phyloP scores from a whole-genome alignment of 208 protist genomes.

The Acanthamoeba rhysodes region DNA sequence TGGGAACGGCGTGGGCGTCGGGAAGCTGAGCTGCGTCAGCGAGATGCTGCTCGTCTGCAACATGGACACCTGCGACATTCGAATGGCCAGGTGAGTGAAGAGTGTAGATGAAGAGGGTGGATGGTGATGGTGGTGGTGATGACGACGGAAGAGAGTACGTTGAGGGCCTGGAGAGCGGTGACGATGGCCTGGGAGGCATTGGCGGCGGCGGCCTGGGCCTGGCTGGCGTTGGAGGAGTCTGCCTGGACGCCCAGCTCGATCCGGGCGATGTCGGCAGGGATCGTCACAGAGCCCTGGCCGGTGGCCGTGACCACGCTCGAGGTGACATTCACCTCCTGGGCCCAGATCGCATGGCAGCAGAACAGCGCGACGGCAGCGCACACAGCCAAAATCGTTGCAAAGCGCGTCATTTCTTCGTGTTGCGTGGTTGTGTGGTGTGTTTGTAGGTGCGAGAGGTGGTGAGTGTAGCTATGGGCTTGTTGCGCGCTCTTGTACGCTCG shows the following conservation, averaged over 20 bases:
- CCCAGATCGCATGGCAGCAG: neutral
- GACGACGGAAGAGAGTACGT: neutral
- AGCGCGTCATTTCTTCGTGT: neutral
- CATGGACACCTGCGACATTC: neutral
- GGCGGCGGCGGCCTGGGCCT: slow-evolving; percentile 9
- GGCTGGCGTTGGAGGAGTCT: neutral
- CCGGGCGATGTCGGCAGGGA: neutral
- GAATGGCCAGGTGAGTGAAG: neutral
- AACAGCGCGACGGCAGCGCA: neutral
- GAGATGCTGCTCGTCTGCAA: slow-evolving; percentile 49
- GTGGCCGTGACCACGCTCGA: neutral
- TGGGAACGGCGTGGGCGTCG: neutral
- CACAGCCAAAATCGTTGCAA: neutral
- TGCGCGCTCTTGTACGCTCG: no score
- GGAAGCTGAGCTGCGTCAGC: slow-evolving; percentile 21
- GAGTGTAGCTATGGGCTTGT: no score
- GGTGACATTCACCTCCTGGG: neutral
- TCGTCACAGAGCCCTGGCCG: neutral
- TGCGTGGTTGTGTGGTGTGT: neutral
- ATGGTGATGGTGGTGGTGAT: neutral
- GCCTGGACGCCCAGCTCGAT: slow-evolving; percentile 43
- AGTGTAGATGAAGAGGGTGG: neutral
- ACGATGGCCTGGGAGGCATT: slow-evolving; percentile 7
- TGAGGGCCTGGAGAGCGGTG: slow-evolving; percentile 20
- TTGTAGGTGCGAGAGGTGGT: no score